Conservation (phyloP, 495 filamentous ascomycete genomes). For the Thermothielavioides terrestris region DNA sequence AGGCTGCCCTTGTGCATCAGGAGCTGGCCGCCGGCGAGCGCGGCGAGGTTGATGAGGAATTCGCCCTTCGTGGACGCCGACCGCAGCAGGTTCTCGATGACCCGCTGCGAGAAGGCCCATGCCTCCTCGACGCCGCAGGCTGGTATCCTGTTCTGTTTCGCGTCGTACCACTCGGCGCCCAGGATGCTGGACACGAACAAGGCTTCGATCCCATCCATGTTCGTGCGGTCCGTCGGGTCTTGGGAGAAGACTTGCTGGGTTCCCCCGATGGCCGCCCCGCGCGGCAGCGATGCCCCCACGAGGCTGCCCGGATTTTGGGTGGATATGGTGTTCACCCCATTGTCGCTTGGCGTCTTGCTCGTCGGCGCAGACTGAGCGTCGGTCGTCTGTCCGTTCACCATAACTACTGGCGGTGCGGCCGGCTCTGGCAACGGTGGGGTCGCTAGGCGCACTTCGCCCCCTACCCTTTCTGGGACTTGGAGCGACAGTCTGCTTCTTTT, state of each 20-base stretch:
- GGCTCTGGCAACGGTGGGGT: conserved; percentile 49
- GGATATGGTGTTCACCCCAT: background rate
- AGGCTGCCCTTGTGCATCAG: conserved; percentile 31
- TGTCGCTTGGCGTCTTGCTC: background rate
- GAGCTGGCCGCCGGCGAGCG: conserved; percentile 39
- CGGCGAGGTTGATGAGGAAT: conserved; percentile 46
- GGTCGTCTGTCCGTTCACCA: conserved; percentile 54
- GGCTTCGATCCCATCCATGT: conserved; percentile 39
- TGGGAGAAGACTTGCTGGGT: conserved; percentile 16
- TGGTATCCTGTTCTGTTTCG: conserved; percentile 24
- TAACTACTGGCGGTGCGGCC: conserved; percentile 31
- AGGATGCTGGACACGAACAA: conserved; percentile 38
- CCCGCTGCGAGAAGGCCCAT: conserved; percentile 34
- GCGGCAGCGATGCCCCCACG: background rate
- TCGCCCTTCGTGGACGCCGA: conserved; percentile 36
- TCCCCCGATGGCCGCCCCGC: no score
- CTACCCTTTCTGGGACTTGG: conserved; percentile 69
- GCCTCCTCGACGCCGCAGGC: conserved; percentile 40
- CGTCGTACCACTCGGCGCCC: conserved; percentile 37
- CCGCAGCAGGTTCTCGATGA: conserved; percentile 37
- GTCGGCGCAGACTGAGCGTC: background rate
- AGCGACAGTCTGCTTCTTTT: conserved; percentile 57
- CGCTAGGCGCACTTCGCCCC: conserved; percentile 67
- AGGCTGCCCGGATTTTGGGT: background rate
- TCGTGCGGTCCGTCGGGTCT: conserved; percentile 34